A percentile compares a stretch with the other conserved stretches of the same genome.
phyloP scores from a whole-genome alignment of 257 asterid genomes.

The Craterostigma plantagineum region DNA sequence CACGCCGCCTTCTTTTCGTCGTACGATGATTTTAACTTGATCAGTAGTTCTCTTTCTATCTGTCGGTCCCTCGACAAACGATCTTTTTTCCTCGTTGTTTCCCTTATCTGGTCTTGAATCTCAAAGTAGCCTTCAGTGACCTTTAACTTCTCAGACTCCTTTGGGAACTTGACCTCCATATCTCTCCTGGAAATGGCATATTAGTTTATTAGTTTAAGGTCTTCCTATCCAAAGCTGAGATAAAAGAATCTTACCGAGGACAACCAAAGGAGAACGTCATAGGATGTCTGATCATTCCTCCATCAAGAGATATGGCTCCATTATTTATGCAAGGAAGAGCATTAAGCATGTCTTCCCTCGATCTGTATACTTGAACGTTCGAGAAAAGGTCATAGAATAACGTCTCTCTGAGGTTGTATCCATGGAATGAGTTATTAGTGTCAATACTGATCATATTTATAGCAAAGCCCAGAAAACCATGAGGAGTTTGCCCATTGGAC shows the following conservation, averaged over 20 bases:
- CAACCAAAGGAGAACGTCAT: constrained; percentile 30
- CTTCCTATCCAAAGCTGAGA: not conserved
- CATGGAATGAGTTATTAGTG: constrained; percentile 20
- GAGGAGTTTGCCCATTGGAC: constrained; percentile 44
- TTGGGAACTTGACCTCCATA: constrained; percentile 47
- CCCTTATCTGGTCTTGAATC: constrained; percentile 28
- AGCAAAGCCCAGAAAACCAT: constrained; percentile 86
- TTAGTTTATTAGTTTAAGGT: constrained; percentile 4
- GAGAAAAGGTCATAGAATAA: constrained; percentile 67
- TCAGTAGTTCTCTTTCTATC: constrained; percentile 38
- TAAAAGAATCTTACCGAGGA: constrained; percentile 24
- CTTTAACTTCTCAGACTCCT: constrained; percentile 16
- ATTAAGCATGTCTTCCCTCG: constrained; percentile 63
- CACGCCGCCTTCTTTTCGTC: constrained; percentile 41
- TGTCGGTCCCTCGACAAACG: constrained; percentile 36
- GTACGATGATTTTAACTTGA: constrained; percentile 21
- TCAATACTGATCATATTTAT: constrained; percentile 81
- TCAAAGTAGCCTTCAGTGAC: constrained; percentile 23
- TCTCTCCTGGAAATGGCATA: constrained; percentile 21
- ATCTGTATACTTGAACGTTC: constrained; percentile 57
- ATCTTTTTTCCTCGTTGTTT: constrained; percentile 41
- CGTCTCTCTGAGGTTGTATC: constrained; percentile 63
- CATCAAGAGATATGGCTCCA: constrained; percentile 88
- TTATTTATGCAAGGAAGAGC: constrained; percentile 30
- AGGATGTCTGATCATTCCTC: constrained; percentile 50